A percentile compares a stretch with the other conserved stretches of the same genome.
Conservation (phyloP, 148 eudicot genomes). For the Fagopyrum tataricum region DNA sequence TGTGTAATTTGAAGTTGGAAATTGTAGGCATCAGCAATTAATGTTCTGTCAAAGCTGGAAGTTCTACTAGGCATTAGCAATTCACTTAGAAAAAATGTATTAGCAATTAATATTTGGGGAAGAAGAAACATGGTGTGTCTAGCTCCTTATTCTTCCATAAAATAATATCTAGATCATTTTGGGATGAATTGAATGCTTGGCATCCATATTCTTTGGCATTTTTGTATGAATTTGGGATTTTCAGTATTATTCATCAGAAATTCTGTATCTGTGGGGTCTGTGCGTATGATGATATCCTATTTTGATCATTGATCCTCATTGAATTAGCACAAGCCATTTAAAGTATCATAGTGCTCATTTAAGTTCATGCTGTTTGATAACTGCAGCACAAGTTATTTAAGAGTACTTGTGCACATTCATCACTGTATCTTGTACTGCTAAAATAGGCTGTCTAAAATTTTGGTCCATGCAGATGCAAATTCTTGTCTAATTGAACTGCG, state of each 20-base stretch:
- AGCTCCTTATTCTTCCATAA: background rate
- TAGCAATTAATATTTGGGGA: background rate
- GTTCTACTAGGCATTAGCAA: background rate
- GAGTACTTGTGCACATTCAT: background rate
- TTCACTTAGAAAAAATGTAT: background rate
- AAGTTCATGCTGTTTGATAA: background rate
- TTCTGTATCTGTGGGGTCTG: background rate
- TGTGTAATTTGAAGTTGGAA: background rate
- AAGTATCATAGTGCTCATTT: background rate
- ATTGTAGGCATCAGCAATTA: background rate
- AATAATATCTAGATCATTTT: background rate
- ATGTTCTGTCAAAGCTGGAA: slow-evolving; percentile 2
- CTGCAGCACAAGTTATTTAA: background rate
- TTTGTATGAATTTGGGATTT: background rate
- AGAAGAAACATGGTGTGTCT: background rate
- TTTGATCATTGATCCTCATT: slow-evolving; percentile 8
- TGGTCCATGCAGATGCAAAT: background rate
- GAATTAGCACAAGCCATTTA: background rate
- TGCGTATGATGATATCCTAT: background rate
- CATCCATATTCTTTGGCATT: background rate
- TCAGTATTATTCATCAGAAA: background rate
- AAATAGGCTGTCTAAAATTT: background rate
- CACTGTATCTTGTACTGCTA: background rate
- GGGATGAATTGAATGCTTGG: background rate
- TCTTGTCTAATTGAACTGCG: background rate